Evolutionary conservation across 1,139 yeast species (phyloP), one percentile per base, ranked within the genome.

Genomic region (Debaryomycetaceae sp.): DNA sequence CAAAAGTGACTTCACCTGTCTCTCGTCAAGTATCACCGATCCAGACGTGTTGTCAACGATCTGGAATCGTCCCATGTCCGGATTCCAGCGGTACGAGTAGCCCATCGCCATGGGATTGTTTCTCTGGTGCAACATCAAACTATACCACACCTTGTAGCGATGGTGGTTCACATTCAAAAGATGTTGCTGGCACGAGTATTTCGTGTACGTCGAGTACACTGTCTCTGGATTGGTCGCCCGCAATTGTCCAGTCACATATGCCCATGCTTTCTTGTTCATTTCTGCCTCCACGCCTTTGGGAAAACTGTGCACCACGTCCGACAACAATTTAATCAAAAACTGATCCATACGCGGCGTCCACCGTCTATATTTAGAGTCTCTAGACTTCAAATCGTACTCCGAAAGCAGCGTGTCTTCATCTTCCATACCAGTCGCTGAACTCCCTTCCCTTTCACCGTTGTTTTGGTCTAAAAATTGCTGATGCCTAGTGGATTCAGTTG

Each of bases 331-430:
- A 34, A 68, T 56, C 18, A 68, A 52, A 41, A 45, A 63, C 42
- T 62, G 69, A 44, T 68, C 74, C 73, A 68, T 68, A 32, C 56
- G 56, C 1, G 73, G 70, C 0, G 71, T 57, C 74, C 74, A 68
- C 47, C 74, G 43, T 36, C 65, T 59, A 49, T 68, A 68, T 43
- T 68, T 68, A 6, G 73, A 63, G 36, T 65, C 71, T 35, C 59
- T 57, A 5, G 69, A 61, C 45, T 67, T 67, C 44, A 65, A 49
- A 40, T 67, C 73, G 39, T 53, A 63, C 36, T 55, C 62, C n/a
- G 56, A 15, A 11, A 24, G 17, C 18, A 15, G 38, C 24, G 40
- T 17, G 39, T 33, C 26, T 42, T 46, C 30, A 8, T 22, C 26
- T 8, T 33, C 32, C 7, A 34, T 29, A 15, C 37, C 18, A 6